Evolutionary conservation across 345 rosid species (phyloP), one percentile per base, ranked within the genome.

Genomic region (Salix viminalis): DNA sequence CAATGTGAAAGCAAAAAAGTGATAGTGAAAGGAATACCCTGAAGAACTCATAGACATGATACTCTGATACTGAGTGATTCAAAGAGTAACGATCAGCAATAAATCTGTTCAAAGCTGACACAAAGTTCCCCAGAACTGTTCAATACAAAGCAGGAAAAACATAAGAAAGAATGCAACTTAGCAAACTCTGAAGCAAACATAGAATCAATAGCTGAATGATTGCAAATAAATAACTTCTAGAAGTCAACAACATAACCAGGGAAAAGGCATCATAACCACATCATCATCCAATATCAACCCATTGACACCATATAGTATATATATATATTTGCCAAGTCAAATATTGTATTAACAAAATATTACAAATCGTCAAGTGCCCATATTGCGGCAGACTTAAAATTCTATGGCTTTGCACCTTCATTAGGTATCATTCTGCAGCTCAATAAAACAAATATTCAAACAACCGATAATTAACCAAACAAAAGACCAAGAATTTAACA

Each of bases 1-100:
- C 14, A 15, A 41, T 2, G 28, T 73, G 24, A 16, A 62, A 39
- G 24, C 34, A 15, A 54, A n/a, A 66, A 32, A 15, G 62, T 24
- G 21, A 46, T 46, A 46, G 50, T 30, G 16, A 58, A 70, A 42
- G 69, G 28, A 70, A 61, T 90, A 95, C 99, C 99, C 83, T 93
- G 89, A 90, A 96, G 84, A 96, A 96, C 85, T 96, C 99, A 30
- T 96, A 96, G 37, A 92, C 99, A 72, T 96, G 89, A 78, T 96
- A 96, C 77, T 96, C 99, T 2, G 98, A 90, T 32, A 96, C 93
- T 1, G 94, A 89, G 82, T 88, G 96, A 79, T 83, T 88, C 5
- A 66, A 79, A 42, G 90, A 86, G 80, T 92, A 96, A 48, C 90
- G 98, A 76, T 93, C 99, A 1, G 94, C 94, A 81, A 96, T 92